A percentile compares a stretch with the other conserved stretches of the same genome.
These are phyloP conservation scores for Sisymbrium irio DNA, from an alignment of 345 rosid genomes.

Conservation along the genomic window DNA sequence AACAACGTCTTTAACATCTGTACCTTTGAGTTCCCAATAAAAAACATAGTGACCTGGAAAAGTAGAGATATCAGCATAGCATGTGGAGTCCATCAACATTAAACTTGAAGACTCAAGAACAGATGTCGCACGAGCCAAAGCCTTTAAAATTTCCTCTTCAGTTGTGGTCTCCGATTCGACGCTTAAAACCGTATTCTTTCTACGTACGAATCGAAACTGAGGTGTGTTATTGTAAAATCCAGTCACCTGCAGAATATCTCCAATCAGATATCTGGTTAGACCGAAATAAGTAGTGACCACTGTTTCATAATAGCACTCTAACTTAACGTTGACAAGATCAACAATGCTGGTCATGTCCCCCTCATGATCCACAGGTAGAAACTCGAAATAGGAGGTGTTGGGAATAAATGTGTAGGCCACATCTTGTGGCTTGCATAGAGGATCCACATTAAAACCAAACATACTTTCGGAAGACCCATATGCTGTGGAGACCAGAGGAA, in stretches of 20 bases:
- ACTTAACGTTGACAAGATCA: neutral
- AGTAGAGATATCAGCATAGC: neutral
- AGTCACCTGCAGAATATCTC: constrained; percentile 3
- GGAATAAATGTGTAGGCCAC: neutral
- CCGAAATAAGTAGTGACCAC: neutral
- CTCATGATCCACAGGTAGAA: neutral
- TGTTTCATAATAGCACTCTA: neutral
- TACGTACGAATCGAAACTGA: neutral
- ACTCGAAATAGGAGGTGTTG: neutral
- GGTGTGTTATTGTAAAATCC: neutral
- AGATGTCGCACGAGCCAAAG: neutral
- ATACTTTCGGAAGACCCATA: neutral
- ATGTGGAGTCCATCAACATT: neutral
- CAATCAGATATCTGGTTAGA: neutral
- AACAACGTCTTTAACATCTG: neutral
- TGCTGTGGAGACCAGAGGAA: neutral
- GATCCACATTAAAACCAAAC: neutral
- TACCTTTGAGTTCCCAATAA: constrained; percentile 9
- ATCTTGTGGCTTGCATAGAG: constrained; percentile 2
- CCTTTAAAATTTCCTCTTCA: neutral
- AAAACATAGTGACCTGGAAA: neutral
- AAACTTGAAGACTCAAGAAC: neutral
- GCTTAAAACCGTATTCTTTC: neutral
- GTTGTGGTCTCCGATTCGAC: neutral
- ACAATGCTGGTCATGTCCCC: neutral